A percentile compares a stretch with the other conserved stretches of the same genome.
phyloP scores from a whole-genome alignment of 306 rosid species.

The Trichosanthes cucumerina region DNA sequence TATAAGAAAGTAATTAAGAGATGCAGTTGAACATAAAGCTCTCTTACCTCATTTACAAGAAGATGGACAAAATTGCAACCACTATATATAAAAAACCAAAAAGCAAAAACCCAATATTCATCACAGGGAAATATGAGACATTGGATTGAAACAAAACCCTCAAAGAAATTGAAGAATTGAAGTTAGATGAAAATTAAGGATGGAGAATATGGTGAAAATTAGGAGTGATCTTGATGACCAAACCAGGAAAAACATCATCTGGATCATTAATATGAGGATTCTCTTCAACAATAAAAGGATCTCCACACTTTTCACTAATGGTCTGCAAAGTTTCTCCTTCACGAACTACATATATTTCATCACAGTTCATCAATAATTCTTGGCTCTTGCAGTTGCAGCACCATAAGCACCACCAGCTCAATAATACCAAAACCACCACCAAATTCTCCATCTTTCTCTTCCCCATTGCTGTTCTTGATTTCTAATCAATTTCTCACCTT shows the following conservation, averaged over 20 bases:
- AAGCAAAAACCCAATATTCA: too few relatives aligned
- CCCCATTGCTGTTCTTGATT: not conserved
- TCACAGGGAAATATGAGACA: too few relatives aligned
- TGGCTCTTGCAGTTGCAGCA: slow-evolving; percentile 33
- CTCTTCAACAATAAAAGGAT: slow-evolving; percentile 65
- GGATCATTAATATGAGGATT: slow-evolving; percentile 81
- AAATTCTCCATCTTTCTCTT: not conserved
- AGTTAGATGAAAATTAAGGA: not conserved
- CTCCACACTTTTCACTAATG: slow-evolving; percentile 68
- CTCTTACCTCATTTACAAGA: not conserved
- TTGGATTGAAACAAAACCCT: too few relatives aligned
- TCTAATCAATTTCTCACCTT: too few relatives aligned
- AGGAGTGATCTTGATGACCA: slow-evolving; percentile 67
- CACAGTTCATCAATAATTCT: slow-evolving; percentile 34
- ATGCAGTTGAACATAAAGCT: not conserved
- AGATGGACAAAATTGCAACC: not conserved
- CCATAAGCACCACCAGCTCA: slow-evolving; percentile 20
- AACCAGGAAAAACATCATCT: slow-evolving; percentile 75
- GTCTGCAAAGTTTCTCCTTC: slow-evolving; percentile 77
- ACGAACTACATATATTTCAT: slow-evolving; percentile 72
- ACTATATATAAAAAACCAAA: too few relatives aligned
- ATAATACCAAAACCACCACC: not conserved
- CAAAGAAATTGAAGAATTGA: too few relatives aligned
- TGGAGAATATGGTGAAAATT: slow-evolving; percentile 13
- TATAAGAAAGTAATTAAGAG: too few relatives aligned